phyloP scores from a whole-genome alignment of 305 asterid genomes.

The Plantago rigida region DNA sequence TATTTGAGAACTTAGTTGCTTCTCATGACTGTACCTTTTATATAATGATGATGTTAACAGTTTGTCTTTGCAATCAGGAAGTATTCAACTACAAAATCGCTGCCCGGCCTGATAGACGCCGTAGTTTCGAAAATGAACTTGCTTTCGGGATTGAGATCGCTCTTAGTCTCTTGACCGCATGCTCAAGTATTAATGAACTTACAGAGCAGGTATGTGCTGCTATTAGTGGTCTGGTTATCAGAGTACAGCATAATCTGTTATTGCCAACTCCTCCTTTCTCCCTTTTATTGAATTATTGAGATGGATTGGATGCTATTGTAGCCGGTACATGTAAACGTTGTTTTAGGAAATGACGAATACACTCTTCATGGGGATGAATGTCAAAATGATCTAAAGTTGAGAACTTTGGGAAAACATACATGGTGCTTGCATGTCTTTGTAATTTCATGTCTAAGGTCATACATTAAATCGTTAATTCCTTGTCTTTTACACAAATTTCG shows the following conservation, averaged over 20 bases:
- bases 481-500: background rate
- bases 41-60: constrained; percentile 18
- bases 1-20: background rate
- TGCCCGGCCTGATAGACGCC: constrained; percentile 96
- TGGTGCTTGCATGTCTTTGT: constrained; percentile 10
- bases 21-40: constrained; percentile 17
- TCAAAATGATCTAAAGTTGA: background rate
- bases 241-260: constrained; percentile 7
- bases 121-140: constrained; percentile 79
- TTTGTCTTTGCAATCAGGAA: constrained; percentile 52
- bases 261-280: background rate
- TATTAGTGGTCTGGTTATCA: constrained; percentile 17
- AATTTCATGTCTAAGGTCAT: constrained; percentile 4
- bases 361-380: constrained; percentile 1
- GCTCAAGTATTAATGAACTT: constrained; percentile 69
- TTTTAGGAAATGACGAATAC: background rate
- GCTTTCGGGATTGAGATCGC: constrained; percentile 70
- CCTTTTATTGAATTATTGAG: constrained; percentile 10
- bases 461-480: background rate
- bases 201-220: constrained; percentile 65
- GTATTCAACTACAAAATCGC: constrained; percentile 90
- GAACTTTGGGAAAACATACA: background rate
- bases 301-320: constrained; percentile 11
- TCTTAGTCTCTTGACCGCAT: constrained; percentile 75
- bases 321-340: constrained; percentile 1